Percentiles rank a stretch among this genome's conserved stretches.
phyloP scores from a whole-genome alignment of 164 flowering plant genomes.

The Umbellularia californica region DNA sequence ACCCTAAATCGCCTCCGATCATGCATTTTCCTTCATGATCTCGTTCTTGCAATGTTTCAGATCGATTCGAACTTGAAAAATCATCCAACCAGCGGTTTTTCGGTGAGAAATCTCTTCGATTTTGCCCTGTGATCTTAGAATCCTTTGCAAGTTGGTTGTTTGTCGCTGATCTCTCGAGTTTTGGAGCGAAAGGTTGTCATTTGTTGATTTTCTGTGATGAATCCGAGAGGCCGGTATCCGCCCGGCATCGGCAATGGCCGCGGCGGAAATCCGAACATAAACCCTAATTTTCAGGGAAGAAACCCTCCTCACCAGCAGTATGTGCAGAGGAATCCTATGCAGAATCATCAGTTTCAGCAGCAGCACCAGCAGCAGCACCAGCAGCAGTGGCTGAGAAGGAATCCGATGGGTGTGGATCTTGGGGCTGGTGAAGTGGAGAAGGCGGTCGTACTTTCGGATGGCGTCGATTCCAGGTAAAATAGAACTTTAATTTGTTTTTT shows the following conservation, averaged over 20 bases:
- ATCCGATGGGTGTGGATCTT: conserved; percentile 40
- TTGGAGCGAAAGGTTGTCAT: background rate
- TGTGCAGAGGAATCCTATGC: conserved; percentile 48
- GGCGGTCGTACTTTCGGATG: conserved; percentile 79
- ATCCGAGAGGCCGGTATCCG: conserved; percentile 70
- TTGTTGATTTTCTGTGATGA: conserved; percentile 31
- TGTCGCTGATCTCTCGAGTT: background rate
- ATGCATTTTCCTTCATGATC: background rate
- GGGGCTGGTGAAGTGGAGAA: conserved; percentile 73
- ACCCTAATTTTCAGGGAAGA: conserved; percentile 51
- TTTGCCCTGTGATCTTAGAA: background rate
- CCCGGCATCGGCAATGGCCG: conserved; percentile 81
- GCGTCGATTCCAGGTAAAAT: conserved; percentile 55
- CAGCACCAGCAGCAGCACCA: conserved; percentile 51
- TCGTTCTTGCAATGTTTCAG: background rate
- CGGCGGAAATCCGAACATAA: conserved; percentile 35
- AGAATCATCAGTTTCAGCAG: conserved; percentile 19
- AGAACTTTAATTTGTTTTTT: too few species aligned
- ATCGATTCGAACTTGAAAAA: background rate
- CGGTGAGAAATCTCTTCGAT: background rate
- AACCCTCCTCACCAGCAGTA: conserved; percentile 58
- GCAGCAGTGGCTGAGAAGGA: conserved; percentile 76
- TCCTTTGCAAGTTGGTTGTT: background rate
- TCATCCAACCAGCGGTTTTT: background rate
- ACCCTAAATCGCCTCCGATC: background rate